These are phyloP conservation scores for Penicillium sp. DNA, from an alignment of 2,329 filamentous ascomycete genomes.

Conservation along the genomic window DNA sequence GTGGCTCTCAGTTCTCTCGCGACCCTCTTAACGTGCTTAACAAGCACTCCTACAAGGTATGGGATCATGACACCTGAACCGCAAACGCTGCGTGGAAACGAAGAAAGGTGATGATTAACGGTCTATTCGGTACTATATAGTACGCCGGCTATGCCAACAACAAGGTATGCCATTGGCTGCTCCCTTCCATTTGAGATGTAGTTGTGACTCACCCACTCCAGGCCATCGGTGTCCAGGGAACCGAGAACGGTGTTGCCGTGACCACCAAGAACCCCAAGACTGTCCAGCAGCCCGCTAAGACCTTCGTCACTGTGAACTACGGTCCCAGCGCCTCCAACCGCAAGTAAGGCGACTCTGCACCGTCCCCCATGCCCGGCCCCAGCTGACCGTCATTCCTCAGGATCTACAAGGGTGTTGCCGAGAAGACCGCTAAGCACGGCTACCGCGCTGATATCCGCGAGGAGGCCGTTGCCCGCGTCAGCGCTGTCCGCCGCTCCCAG, in stretches of 20 bases:
- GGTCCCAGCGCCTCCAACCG: slow-evolving; percentile 71
- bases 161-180: slow-evolving; percentile 64
- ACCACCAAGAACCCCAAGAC: slow-evolving; percentile 80
- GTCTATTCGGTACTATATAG: slow-evolving; percentile 48
- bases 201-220: slow-evolving; percentile 37
- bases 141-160: slow-evolving; percentile 91
- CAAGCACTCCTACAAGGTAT: slow-evolving; percentile 86
- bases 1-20: slow-evolving; percentile 86
- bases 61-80: background rate
- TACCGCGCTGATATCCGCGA: slow-evolving; percentile 81
- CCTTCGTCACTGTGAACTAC: slow-evolving; percentile 67
- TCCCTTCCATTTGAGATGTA: background rate
- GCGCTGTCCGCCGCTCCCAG: slow-evolving; percentile 79
- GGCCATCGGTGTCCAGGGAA: slow-evolving; percentile 79
- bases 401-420: slow-evolving; percentile 87
- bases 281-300: slow-evolving; percentile 71
- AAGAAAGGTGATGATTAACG: slow-evolving; percentile 25
- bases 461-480: slow-evolving; percentile 81
- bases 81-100: slow-evolving; percentile 16
- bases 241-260: slow-evolving; percentile 76
- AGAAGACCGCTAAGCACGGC: slow-evolving; percentile 75
- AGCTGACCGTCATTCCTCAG: slow-evolving; percentile 47
- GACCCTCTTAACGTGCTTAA: slow-evolving; percentile 94
- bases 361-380: background rate
- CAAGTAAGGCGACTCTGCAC: slow-evolving; percentile 61